Base-by-base conservation (phyloP, 139 green algal species). In the Coelastrella sp. region DNA sequence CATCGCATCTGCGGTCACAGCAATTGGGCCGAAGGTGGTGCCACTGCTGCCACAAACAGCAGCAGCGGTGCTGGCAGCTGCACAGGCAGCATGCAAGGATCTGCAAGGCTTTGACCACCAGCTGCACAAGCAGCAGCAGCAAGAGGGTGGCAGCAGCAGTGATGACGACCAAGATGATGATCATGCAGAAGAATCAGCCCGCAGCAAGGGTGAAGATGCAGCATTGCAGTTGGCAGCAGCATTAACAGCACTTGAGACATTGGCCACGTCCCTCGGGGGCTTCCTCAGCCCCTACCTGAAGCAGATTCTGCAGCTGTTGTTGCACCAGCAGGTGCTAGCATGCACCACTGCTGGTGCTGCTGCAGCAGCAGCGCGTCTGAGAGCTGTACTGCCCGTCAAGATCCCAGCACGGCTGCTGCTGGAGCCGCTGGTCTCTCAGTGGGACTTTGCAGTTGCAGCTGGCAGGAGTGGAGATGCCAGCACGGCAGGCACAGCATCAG, bases 321-420 rank as follows among this genome's bases (percentile, higher is more conserved):
- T 97, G 84, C 88, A 94, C 78, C 92, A 93, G 15, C 66, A 88
- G n/a, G 88, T 94, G 75, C 91, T 95, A 19, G 68, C 74, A 6
- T 92, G 90, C 85, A 59, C 17, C 25, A 66, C n/a, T 11, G 85
- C 84, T 27, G 84, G 82, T 20, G 25, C 61, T 20, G 17, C 24
- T 12, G 74, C 58, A 19, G 59, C 25, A 17, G 82, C 89, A 78
- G 82, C 73, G 8, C 24, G 89, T 70, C 22, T 92, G 74, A 87
- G 95, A 24, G 63, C 6, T 9, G 66, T 65, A 6, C 86, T 97
- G 85, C 84, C 95, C 7, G 57, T 49, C 0, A 66, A 70, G 17
- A 84, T 97, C 6, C 93, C 96, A 5, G 20, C 96, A 10, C 91
- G 96, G 1, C 92, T 99, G 81, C 94, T 98, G 87, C 89, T 98